A percentile compares a stretch with the other conserved stretches of the same genome.
These are phyloP conservation scores for Lachnellula willkommii DNA, from an alignment of 2,329 filamentous ascomycete genomes.

Conservation along the genomic window DNA sequence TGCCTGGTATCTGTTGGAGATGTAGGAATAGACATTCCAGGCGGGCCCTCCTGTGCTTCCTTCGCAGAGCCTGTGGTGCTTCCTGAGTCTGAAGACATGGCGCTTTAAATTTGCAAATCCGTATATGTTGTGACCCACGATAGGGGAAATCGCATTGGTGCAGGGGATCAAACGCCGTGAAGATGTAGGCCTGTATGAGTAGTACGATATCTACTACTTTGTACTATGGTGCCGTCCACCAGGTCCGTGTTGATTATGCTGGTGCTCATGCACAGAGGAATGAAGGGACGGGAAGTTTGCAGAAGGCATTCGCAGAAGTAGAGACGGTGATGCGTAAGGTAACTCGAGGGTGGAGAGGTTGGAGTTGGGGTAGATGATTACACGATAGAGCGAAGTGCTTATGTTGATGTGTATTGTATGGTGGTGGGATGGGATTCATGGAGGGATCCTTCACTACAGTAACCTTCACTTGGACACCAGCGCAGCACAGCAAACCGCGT, in stretches of 20 bases:
- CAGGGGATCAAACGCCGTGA: background rate
- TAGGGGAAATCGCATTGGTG: background rate
- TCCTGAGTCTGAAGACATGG: slow-evolving; percentile 17
- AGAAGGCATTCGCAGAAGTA: slow-evolving; percentile 10
- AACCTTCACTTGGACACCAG: too few relatives aligned
- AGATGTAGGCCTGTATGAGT: background rate
- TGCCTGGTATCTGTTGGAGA: slow-evolving; percentile 48
- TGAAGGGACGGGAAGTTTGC: slow-evolving; percentile 1
- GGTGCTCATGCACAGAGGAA: background rate
- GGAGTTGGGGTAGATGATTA: background rate
- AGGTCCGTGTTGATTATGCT: background rate
- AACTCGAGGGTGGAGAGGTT: background rate
- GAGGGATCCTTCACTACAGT: too few relatives aligned
- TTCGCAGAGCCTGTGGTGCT: slow-evolving; percentile 8
- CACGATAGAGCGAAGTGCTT: too few relatives aligned
- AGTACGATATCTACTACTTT: background rate
- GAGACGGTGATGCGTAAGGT: background rate
- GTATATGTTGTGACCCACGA: background rate
- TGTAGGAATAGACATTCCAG: slow-evolving; percentile 29
- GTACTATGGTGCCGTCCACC: background rate
- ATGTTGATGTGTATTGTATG: too few relatives aligned
- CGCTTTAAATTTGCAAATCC: background rate
- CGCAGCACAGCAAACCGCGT: too few relatives aligned
- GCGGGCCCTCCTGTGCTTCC: slow-evolving; percentile 16
- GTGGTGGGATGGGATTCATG: too few relatives aligned